Base-by-base conservation (phyloP, 305 asterid genomes). In the Coffea humblotiana region DNA sequence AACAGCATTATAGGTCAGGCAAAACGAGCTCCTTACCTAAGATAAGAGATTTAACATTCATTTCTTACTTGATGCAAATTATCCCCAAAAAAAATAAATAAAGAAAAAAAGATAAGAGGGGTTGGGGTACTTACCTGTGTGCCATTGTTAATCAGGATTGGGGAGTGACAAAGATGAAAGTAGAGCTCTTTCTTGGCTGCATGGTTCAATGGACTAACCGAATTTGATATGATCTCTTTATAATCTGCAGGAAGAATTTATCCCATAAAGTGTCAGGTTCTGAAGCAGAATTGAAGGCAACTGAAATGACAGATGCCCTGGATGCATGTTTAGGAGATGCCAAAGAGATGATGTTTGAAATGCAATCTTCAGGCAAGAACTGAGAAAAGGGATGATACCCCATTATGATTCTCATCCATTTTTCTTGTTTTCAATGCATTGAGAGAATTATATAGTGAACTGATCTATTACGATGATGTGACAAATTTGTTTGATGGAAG, bases 121-220 rank as follows among this genome's bases (percentile, higher is more conserved):
- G 9, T 35, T 32, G 14, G 16, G 3, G 27, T 0, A 11, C 32
- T 25, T 81, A 88, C 91, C 87, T 77, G 19, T 71, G 48, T 90
- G 47, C 85, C 89, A 32, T 78, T 91, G 27, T 83, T 80, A 4
- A 90, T 74, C 29, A 88, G 83, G 56, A 86, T 78, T 1, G 78
- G 81, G 8, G 84, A 79, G 63, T 79, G 37, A 68, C 85, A 85
- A 16, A 89, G 91, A 40, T 48, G 68, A 35, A 83, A 83, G 69
- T 61, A 87, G 32, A 88, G 86, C 16, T 89, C 84, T 32, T 85
- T 86, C 37, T 86, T 86, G 82, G 89, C 61, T 23, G 82, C 71
- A 65, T 63, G 80, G 13, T 27, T 60, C 69, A 81, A 25, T 29
- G 88, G 74, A n/a, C 13, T 65, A n/a, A 37, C 80, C 5, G 86